Conservation (phyloP, 495 filamentous ascomycete species). For the Aspergillus biplanus region DNA sequence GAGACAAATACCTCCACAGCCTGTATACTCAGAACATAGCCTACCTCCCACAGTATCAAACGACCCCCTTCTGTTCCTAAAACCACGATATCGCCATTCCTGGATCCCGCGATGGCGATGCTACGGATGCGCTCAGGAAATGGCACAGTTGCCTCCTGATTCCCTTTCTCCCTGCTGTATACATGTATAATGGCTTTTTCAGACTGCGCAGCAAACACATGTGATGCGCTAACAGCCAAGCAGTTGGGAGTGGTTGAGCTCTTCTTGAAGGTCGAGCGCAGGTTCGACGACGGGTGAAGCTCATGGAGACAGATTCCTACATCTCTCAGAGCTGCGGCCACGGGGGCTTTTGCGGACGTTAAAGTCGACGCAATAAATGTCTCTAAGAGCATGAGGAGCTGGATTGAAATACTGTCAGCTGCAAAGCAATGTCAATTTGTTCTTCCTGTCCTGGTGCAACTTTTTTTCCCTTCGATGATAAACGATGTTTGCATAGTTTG, state of each 20-base stretch:
- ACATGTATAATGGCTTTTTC: constrained; percentile 93
- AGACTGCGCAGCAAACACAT: constrained; percentile 87
- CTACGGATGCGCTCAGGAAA: constrained; percentile 85
- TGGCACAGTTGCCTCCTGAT: constrained; percentile 82
- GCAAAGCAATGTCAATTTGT: constrained; percentile 13
- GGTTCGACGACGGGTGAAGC: constrained; percentile 70
- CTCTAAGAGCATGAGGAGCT: constrained; percentile 74
- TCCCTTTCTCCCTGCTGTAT: constrained; percentile 79
- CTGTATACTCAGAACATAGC: constrained; percentile 23
- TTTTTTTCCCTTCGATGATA: constrained; percentile 37
- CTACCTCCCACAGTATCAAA: constrained; percentile 90
- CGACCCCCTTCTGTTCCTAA: constrained; percentile 87
- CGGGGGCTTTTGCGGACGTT: constrained; percentile 63
- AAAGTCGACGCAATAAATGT: constrained; percentile 76
- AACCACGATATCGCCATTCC: constrained; percentile 70
- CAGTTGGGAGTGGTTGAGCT: constrained; percentile 78
- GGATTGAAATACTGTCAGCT: constrained; percentile 22
- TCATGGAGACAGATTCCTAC: constrained; percentile 84
- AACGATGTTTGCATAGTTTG: constrained; percentile 49
- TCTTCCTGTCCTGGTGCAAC: constrained; percentile 25
- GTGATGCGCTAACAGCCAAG: constrained; percentile 77
- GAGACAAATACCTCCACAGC: not conserved
- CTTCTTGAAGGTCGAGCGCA: constrained; percentile 86
- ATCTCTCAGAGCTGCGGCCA: constrained; percentile 70
- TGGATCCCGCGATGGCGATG: constrained; percentile 60